These are phyloP conservation scores for Septoria linicola DNA, from an alignment of 2,329 filamentous ascomycete genomes.

Conservation along the genomic window DNA sequence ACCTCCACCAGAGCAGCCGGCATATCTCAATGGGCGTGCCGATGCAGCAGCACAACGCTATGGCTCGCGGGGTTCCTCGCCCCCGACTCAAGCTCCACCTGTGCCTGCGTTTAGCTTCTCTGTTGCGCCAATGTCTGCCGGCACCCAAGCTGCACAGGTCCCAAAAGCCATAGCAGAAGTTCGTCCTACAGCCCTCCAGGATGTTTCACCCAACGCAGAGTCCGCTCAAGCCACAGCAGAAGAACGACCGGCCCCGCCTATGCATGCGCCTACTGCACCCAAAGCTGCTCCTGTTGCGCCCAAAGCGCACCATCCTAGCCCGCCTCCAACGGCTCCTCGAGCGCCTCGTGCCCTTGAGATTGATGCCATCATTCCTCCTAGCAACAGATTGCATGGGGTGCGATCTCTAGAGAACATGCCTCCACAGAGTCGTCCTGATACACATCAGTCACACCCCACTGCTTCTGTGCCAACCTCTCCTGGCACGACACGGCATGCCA, in stretches of 20 bases:
- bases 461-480: slow-evolving; percentile 27
- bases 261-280: slow-evolving; percentile 38
- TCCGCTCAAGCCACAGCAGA: slow-evolving; percentile 14
- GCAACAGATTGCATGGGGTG: slow-evolving; percentile 33
- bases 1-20: slow-evolving; percentile 42
- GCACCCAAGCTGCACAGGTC: slow-evolving; percentile 22
- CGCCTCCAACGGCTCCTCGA: slow-evolving; percentile 35
- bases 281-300: slow-evolving; percentile 44
- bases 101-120: slow-evolving; percentile 54
- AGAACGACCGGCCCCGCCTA: slow-evolving; percentile 24
- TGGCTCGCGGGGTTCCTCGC: slow-evolving; percentile 49
- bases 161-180: slow-evolving; percentile 8
- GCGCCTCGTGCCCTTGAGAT: slow-evolving; percentile 36
- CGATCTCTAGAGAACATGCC: slow-evolving; percentile 33
- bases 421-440: slow-evolving; percentile 18
- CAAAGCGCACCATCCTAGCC: slow-evolving; percentile 29
- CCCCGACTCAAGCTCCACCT: slow-evolving; percentile 54
- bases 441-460: slow-evolving; percentile 8
- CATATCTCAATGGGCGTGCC: slow-evolving; percentile 47
- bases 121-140: slow-evolving; percentile 33
- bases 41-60: slow-evolving; percentile 50
- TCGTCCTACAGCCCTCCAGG: slow-evolving; percentile 2
- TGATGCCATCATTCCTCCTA: slow-evolving; percentile 24
- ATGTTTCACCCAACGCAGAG: slow-evolving; percentile 8
- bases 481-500: slow-evolving; percentile 19